phyloP scores from a whole-genome alignment of 768 basidiomycete species.

The Psilocybe subaeruginosa region DNA sequence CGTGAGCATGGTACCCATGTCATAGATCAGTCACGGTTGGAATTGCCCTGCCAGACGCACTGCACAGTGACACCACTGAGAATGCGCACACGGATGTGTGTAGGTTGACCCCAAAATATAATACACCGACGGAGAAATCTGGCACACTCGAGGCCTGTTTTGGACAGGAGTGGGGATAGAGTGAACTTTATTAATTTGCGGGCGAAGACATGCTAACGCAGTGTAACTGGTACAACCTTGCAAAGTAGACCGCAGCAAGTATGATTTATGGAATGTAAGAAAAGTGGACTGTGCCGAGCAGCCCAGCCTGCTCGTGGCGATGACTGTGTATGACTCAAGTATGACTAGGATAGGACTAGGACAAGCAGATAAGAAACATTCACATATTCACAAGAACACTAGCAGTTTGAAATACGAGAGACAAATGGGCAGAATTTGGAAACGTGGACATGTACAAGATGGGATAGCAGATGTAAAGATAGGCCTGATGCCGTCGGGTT shows the following conservation, averaged over 20 bases:
- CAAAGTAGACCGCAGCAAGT: not conserved
- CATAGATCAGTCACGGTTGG: not conserved
- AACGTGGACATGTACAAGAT: not conserved
- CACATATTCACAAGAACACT: not conserved
- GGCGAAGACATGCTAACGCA: not conserved
- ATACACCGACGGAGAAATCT: not conserved
- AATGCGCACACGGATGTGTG: not conserved
- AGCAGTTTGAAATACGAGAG: not conserved
- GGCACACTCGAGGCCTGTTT: not conserved
- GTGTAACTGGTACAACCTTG: not conserved
- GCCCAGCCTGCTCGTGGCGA: not conserved
- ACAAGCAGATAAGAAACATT: not conserved
- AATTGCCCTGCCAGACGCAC: not conserved
- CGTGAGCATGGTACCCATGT: not conserved
- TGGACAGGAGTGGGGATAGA: not conserved
- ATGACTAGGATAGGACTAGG: not conserved
- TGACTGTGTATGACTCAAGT: not conserved
- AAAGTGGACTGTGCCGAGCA: not conserved
- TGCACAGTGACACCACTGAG: not conserved
- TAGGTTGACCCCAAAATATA: not conserved
- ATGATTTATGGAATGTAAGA: not conserved
- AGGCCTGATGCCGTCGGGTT: constrained; percentile 2
- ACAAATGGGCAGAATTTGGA: not conserved
- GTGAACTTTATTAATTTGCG: not conserved
- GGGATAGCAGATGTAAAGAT: not conserved